Conservation (phyloP, 495 filamentous ascomycete species). For the Neurospora discreta region DNA sequence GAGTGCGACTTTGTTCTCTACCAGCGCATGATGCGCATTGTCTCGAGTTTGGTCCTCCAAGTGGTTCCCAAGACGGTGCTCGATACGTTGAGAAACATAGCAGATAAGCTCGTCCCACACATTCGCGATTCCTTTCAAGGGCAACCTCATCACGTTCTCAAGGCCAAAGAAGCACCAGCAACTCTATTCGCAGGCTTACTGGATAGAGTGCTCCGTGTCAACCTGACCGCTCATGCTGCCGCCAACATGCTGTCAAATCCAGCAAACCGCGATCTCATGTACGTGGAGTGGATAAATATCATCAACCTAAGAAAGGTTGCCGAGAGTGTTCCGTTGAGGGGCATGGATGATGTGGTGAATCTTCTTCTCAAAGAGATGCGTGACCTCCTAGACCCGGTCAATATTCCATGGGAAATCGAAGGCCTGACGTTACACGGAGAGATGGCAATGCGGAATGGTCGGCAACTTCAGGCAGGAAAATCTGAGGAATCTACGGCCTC, state of each 20-base stretch:
- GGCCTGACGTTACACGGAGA: slow-evolving; percentile 44
- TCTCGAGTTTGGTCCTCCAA: slow-evolving; percentile 74
- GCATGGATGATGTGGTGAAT: slow-evolving; percentile 55
- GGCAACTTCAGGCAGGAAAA: slow-evolving; percentile 12
- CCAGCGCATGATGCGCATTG: slow-evolving; percentile 85
- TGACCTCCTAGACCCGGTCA: slow-evolving; percentile 54
- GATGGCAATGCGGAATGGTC: slow-evolving; percentile 31
- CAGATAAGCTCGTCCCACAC: slow-evolving; percentile 63
- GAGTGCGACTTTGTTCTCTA: slow-evolving; percentile 94
- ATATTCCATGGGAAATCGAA: slow-evolving; percentile 43
- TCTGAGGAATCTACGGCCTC: slow-evolving; percentile 23
- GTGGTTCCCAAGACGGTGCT: slow-evolving; percentile 77
- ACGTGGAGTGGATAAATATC: slow-evolving; percentile 74
- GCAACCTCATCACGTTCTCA: slow-evolving; percentile 69
- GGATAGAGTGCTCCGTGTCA: slow-evolving; percentile 77
- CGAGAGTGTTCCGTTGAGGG: slow-evolving; percentile 48
- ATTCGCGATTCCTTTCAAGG: slow-evolving; percentile 69
- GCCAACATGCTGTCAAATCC: slow-evolving; percentile 64
- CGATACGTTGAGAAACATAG: slow-evolving; percentile 73
- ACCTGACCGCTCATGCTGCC: slow-evolving; percentile 77
- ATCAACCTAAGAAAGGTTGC: slow-evolving; percentile 61
- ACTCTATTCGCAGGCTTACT: slow-evolving; percentile 79
- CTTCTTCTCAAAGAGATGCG: slow-evolving; percentile 68
- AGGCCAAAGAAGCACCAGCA: slow-evolving; percentile 78
- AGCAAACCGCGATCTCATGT: slow-evolving; percentile 79